Evolutionary conservation across 441 rosid genomes (phyloP), one percentile per base, ranked within the genome.

Genomic region (Jatropha multifida): DNA sequence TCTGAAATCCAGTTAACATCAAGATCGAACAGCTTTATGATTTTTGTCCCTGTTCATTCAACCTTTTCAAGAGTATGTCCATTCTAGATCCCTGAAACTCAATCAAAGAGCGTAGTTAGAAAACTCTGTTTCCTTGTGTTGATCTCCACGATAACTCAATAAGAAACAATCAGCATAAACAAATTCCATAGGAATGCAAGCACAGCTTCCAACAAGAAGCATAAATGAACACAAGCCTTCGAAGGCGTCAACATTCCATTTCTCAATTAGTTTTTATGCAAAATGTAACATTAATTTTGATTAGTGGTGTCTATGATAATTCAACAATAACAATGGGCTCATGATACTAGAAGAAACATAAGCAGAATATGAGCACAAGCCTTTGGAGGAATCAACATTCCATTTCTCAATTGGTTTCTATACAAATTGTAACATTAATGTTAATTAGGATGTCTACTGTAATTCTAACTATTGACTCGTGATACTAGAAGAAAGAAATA

Each of bases 61-160:
- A 69, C 44, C 42, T 63, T 60, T 44, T 1, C 7, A 17, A 77
- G 32, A 65, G 3, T 44, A 46, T 77, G 65, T 13, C 73, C 55
- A 68, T 38, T 27, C 44, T 41, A 32, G 8, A 49, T 27, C 77
- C 61, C 80, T 72, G 76, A 58, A 3, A 32, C 58, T 48, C 67
- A 51, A 58, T 52, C 51, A 63, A 27, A 51, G 11, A 26, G 59
- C 40, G 14, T 6, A 37, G 23, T 73, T 9, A 17, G 23, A 70
- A 61, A 18, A 52, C 48, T 6, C 9, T 38, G 10, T 27, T 9
- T 13, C 14, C 40, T 13, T 23, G 37, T 48, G 46, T 67, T 42
- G 15, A 46, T n/a, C 2, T 49, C 14, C 12, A 23, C 9, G n/a
- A 2, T 54, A 14, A 13, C 14, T 32, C 32, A 32, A 32, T 32